A percentile compares a stretch with the other conserved stretches of the same genome.
Conservation (phyloP, 2,329 filamentous ascomycete genomes). For the Chalara sp. region DNA sequence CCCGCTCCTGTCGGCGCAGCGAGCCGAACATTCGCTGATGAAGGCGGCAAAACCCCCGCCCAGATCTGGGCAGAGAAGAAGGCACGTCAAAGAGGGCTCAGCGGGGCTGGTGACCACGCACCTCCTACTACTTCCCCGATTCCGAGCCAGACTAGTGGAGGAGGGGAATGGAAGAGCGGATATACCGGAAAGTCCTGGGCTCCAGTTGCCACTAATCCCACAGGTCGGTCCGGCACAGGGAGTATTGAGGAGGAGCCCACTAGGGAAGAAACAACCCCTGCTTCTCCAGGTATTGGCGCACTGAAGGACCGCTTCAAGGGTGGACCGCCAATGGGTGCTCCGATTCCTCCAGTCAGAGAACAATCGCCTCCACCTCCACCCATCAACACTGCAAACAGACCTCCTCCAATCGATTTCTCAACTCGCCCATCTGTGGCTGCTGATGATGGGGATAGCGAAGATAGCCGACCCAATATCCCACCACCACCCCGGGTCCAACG, state of each 20-base stretch:
- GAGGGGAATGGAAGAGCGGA: conserved; percentile 79
- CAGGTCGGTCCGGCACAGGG: conserved; percentile 53
- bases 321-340: conserved; percentile 60
- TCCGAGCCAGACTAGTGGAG: conserved; percentile 64
- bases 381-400: conserved; percentile 41
- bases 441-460: conserved; percentile 40
- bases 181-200: conserved; percentile 89
- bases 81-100: conserved; percentile 63
- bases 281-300: conserved; percentile 59
- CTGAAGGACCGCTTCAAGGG: conserved; percentile 80
- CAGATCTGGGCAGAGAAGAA: conserved; percentile 98
- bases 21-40: conserved; percentile 88
- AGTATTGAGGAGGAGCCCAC: conserved; percentile 37
- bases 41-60: conserved; percentile 92
- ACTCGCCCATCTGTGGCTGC: conserved; percentile 45
- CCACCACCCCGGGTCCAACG: conserved; percentile 32
- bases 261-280: conserved; percentile 41
- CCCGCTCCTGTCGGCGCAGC: conserved; percentile 66
- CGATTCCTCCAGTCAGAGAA: conserved; percentile 26
- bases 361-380: conserved; percentile 30
- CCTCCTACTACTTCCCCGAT: conserved; percentile 47
- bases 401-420: conserved; percentile 73
- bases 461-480: conserved; percentile 39
- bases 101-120: conserved; percentile 41
- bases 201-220: conserved; percentile 68